phyloP scores from a whole-genome alignment of 2,329 filamentous ascomycete genomes.

The Endothia cerciana region DNA sequence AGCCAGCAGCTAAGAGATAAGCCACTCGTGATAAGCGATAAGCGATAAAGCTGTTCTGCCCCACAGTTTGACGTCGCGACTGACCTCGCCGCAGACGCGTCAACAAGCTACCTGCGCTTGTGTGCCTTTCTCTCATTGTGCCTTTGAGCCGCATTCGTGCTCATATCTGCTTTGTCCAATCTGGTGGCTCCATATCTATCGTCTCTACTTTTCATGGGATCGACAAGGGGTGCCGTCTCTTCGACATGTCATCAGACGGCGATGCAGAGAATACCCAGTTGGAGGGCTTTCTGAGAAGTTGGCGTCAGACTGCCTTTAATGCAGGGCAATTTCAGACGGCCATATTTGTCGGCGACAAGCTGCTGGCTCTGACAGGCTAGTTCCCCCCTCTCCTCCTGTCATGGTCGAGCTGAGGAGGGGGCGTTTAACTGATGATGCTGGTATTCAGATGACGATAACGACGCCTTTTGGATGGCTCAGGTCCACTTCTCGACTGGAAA shows the following conservation, averaged over 20 bases:
- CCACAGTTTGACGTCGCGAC: neutral
- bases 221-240: neutral
- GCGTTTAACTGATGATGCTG: slow-evolving; percentile 26
- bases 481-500: slow-evolving; percentile 96
- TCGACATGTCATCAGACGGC: slow-evolving; percentile 28
- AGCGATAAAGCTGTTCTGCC: neutral
- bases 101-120: neutral
- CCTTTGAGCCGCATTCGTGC: neutral
- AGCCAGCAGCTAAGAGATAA: no score
- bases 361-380: slow-evolving; percentile 89
- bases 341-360: slow-evolving; percentile 96
- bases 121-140: neutral
- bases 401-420: neutral
- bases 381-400: slow-evolving; percentile 30
- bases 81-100: neutral
- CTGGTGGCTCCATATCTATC: neutral
- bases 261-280: slow-evolving; percentile 51
- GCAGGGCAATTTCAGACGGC: slow-evolving; percentile 96
- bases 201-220: neutral
- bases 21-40: neutral
- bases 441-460: slow-evolving; percentile 78
- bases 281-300: slow-evolving; percentile 92
- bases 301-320: slow-evolving; percentile 93
- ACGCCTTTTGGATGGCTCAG: slow-evolving; percentile 98
- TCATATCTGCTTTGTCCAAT: neutral